A percentile compares a stretch with the other conserved stretches of the same genome.
Conservation (phyloP, 495 filamentous ascomycete genomes). For the Penicillium turbatum region DNA sequence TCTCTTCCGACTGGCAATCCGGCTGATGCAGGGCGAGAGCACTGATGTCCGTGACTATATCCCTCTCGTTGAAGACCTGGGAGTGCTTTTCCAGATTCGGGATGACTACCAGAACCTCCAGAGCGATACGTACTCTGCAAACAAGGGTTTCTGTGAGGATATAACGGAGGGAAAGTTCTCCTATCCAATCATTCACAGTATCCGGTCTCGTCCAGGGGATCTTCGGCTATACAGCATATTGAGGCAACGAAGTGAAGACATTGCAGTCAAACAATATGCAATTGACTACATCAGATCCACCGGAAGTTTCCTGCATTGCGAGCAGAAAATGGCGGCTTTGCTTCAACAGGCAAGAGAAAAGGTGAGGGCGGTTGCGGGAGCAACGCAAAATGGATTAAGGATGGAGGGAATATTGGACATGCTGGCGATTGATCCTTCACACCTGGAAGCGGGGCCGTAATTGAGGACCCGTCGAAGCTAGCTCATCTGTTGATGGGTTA, state of each 20-base stretch:
- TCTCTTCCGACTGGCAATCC: constrained; percentile 78
- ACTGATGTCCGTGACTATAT: not conserved
- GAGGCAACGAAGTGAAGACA: not conserved
- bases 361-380: no score
- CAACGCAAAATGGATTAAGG: no score
- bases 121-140: constrained; percentile 53
- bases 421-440: no score
- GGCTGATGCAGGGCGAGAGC: constrained; percentile 67
- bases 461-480: no score
- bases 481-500: no score
- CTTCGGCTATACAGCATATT: not conserved
- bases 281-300: not conserved
- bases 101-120: constrained; percentile 5
- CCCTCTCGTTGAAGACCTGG: not conserved
- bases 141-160: constrained; percentile 85
- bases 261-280: not conserved
- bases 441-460: no score
- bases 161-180: constrained; percentile 88
- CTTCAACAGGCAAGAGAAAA: not conserved
- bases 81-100: constrained; percentile 2
- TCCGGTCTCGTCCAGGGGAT: not conserved
- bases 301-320: not conserved
- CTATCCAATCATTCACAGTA: constrained; percentile 51
- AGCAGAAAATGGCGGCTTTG: not conserved
- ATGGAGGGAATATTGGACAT: no score